Evolutionary conservation across 2,329 filamentous ascomycete species (phyloP), one percentile per base, ranked within the genome.

Genomic region (Diplodia corticola): DNA sequence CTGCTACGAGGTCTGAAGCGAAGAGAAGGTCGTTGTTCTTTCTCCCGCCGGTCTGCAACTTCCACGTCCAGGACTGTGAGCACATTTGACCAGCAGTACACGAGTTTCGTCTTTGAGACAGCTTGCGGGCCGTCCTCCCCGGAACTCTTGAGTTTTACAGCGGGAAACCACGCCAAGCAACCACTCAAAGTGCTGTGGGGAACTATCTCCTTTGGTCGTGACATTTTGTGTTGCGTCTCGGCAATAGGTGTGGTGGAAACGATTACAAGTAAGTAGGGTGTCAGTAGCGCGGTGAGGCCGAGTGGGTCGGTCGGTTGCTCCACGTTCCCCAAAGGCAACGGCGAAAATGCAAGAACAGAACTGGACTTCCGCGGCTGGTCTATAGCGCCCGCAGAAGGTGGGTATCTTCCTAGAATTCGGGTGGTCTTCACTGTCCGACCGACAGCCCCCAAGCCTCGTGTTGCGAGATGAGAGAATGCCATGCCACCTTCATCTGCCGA

Each of bases 21-120:
- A 24, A 98, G 85, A 54, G 84, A 88, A 1, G 92, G 86, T 3
- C 91, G 91, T 72, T 92, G 93, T 70, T 94, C 90, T 69, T 87
- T 88, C 70, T 92, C 88, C 15, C 88, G 85, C 0, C 85, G 75
- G 26, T 83, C 79, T 13, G 89, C 82, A 71, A 95, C 90, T 61
- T 94, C 89, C 12, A 98, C 88, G 69, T 99, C 95, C 26, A 99
- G 81, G 5, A 99, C 89, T 0, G 93, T 98, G 70, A 99, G 81
- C n/a, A 98, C 88, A 73, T 98, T 98, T 2, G 95, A 98, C 95
- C 95, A 99, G 78, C 93, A 97, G 80, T 99, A 99, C 0, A 92
- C 94, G 20, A 99, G 85, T 77, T 99, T 98, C 44, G 90, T 91
- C 73, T 89, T 90, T 20, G 91, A 93, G 10, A 89, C 84, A 7